phyloP scores from a whole-genome alignment of 495 filamentous ascomycete genomes.

The Penicillium waksmanii region DNA sequence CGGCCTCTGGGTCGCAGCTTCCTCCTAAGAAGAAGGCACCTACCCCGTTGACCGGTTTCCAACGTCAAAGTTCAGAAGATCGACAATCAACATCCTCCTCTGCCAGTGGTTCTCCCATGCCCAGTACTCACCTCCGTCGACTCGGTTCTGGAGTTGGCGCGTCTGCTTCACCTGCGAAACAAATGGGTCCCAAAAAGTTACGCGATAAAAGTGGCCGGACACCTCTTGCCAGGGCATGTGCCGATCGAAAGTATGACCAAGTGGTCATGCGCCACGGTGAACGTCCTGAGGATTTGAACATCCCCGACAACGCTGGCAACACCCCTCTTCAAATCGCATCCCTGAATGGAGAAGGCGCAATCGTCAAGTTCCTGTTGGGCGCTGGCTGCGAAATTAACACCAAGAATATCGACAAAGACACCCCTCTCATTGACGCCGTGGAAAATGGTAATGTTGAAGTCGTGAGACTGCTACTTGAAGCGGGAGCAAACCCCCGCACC shows the following conservation, averaged over 20 bases:
- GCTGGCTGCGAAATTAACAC: conserved; percentile 81
- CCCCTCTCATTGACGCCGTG: conserved; percentile 91
- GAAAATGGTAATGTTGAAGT: conserved; percentile 94
- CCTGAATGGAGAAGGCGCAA: conserved; percentile 77
- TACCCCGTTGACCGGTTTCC: conserved; percentile 51
- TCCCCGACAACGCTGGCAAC: conserved; percentile 90
- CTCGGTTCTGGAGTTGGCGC: conserved; percentile 60
- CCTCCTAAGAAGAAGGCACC: conserved; percentile 47
- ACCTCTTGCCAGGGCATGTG: conserved; percentile 79
- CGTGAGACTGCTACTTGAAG: conserved; percentile 79
- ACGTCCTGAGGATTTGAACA: conserved; percentile 82
- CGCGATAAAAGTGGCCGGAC: conserved; percentile 86
- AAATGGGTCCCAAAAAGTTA: conserved; percentile 74
- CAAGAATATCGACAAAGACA: conserved; percentile 84
- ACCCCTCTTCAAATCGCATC: conserved; percentile 91
- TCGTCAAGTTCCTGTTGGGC: conserved; percentile 72
- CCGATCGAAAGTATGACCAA: conserved; percentile 71
- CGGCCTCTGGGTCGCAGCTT: conserved; percentile 62
- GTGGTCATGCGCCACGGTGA: conserved; percentile 71
- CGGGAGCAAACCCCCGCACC: conserved; percentile 85
- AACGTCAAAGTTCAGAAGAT: conserved; percentile 61
- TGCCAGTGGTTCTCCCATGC: conserved; percentile 69
- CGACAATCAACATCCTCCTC: conserved; percentile 76
- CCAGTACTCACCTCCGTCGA: conserved; percentile 67
- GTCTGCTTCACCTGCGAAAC: conserved; percentile 66